phyloP scores from a whole-genome alignment of 176 grass and related monocot species.

The Stipa capillata region DNA sequence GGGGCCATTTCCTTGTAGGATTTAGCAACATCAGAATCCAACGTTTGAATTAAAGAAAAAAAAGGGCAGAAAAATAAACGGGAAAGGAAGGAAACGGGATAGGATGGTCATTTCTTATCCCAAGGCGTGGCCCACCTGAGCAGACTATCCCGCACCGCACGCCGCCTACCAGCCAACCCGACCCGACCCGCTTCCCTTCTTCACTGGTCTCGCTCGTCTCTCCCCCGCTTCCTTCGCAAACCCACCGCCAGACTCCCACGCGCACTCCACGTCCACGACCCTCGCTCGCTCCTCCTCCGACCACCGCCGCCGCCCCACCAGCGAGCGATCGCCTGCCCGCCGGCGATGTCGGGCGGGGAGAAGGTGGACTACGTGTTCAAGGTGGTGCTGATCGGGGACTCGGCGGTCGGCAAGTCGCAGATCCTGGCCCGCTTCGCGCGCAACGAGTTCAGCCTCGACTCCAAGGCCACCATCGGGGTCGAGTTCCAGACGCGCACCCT shows the following conservation, averaged over 20 bases:
- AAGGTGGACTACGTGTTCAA: slow-evolving; percentile 97
- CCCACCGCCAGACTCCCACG: not conserved
- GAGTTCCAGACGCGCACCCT: slow-evolving; percentile 90
- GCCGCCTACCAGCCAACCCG: not conserved
- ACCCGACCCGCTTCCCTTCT: not conserved
- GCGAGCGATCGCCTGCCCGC: too few species aligned
- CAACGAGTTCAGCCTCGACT: slow-evolving; percentile 96
- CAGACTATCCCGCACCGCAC: not conserved
- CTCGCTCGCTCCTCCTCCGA: not conserved
- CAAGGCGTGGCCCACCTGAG: not conserved
- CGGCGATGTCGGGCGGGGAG: slow-evolving; percentile 58
- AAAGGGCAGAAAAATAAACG: too few species aligned
- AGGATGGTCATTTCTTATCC: too few species aligned
- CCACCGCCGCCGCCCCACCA: not conserved
- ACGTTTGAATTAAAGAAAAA: too few species aligned
- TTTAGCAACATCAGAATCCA: too few species aligned
- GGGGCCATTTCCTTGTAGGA: too few species aligned
- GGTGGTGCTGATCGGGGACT: slow-evolving; percentile 93
- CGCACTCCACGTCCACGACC: not conserved
- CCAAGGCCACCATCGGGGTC: slow-evolving; percentile 94
- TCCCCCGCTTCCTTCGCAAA: not conserved
- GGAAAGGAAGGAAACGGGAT: too few species aligned
- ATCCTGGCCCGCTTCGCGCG: slow-evolving; percentile 89
- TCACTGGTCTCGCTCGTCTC: not conserved
- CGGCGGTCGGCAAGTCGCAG: slow-evolving; percentile 93